Conservation (phyloP, 176 grass and related monocot genomes). For the Paspalum vaginatum region DNA sequence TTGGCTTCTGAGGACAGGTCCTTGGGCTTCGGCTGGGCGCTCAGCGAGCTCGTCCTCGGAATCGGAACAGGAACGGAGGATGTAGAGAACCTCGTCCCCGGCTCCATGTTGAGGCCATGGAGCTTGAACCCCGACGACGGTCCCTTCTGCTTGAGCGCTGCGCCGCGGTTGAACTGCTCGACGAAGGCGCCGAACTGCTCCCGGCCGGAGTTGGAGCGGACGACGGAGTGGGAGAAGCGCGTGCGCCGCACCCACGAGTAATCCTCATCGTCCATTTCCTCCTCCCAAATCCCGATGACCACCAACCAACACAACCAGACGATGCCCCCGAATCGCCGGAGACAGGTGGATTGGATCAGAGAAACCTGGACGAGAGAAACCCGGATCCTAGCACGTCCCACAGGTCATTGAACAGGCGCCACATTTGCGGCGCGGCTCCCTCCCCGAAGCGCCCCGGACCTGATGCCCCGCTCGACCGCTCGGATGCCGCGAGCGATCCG, state of each 20-base stretch:
- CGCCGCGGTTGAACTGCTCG: conserved; percentile 55
- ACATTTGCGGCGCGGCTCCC: conserved; percentile 25
- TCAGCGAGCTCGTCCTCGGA: conserved; percentile 12
- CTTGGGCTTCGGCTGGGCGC: not conserved
- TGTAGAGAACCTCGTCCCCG: conserved; percentile 16
- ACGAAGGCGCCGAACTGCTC: conserved; percentile 54
- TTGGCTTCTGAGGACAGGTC: not conserved
- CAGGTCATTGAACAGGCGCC: conserved; percentile 51
- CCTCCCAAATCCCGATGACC: not conserved
- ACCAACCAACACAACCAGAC: not conserved
- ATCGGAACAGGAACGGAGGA: not conserved
- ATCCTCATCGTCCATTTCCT: conserved; percentile 64
- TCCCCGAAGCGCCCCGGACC: not conserved
- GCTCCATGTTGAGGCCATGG: conserved; percentile 49
- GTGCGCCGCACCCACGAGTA: conserved; percentile 84
- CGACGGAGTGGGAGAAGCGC: conserved; percentile 77
- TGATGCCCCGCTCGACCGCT: not conserved
- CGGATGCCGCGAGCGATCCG: not conserved
- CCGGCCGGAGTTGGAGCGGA: conserved; percentile 50
- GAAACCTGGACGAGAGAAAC: conserved; percentile 61
- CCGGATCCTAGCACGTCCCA: conserved; percentile 63
- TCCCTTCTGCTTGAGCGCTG: conserved; percentile 41
- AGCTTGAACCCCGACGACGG: conserved; percentile 41
- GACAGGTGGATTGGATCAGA: conserved; percentile 16
- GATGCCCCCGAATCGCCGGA: not conserved